These are phyloP conservation scores for Metschnikowia peoriensis DNA, from an alignment of 805 yeast genomes.

Conservation along the genomic window DNA sequence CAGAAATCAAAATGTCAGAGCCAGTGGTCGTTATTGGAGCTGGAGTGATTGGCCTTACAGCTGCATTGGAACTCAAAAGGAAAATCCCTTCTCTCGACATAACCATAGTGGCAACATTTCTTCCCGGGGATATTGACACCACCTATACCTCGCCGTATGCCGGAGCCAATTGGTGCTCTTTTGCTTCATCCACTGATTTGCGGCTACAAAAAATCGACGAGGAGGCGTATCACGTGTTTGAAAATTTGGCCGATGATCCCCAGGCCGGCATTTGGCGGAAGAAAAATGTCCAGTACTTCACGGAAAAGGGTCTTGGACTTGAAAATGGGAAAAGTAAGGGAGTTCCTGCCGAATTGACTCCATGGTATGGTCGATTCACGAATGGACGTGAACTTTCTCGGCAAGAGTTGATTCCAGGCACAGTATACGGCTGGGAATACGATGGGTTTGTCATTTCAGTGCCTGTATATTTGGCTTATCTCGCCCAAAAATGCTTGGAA, in stretches of 20 bases:
- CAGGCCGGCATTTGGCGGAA: conserved; percentile 40
- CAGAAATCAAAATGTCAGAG: not conserved
- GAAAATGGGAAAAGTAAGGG: conserved; percentile 5
- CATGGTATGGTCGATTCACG: conserved; percentile 51
- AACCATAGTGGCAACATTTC: conserved; percentile 33
- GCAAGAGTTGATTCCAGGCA: conserved; percentile 41
- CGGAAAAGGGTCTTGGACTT: conserved; percentile 12
- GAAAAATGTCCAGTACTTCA: conserved; percentile 14
- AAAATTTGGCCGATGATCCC: conserved; percentile 48
- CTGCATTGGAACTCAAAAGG: conserved; percentile 30
- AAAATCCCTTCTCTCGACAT: conserved; percentile 19
- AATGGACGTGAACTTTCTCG: conserved; percentile 32
- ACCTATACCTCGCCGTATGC: conserved; percentile 67
- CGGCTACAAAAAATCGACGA: conserved; percentile 37
- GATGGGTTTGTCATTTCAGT: conserved; percentile 60
- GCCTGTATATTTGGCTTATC: conserved; percentile 52
- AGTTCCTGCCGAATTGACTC: conserved; percentile 12
- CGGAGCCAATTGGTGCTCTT: conserved; percentile 70
- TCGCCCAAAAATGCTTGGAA: conserved; percentile 44
- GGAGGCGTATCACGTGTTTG: conserved; percentile 47
- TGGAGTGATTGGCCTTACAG: conserved; percentile 39
- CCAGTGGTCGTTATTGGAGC: conserved; percentile 24
- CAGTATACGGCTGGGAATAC: conserved; percentile 45
- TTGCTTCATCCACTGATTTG: conserved; percentile 44
- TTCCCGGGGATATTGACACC: conserved; percentile 55